Evolutionary conservation across 2,329 filamentous ascomycete genomes (phyloP).

Genomic region (Mycosphaerella sp.): DNA sequence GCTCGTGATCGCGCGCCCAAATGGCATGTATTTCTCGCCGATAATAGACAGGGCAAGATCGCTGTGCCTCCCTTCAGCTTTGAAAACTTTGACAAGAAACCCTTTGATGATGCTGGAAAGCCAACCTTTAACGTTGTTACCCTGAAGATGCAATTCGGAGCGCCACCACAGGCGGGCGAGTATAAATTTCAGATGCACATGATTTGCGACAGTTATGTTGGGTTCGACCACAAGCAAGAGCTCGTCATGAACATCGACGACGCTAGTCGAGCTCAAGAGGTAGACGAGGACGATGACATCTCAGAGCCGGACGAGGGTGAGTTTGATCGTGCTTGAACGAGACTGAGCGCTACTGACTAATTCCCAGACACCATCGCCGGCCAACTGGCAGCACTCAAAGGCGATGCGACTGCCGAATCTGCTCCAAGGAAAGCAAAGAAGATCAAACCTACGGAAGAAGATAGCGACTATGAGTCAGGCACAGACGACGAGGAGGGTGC

Average conservation of each 20-base stretch:
- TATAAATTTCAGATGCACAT: constrained; percentile 95
- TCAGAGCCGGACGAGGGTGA: constrained; percentile 96
- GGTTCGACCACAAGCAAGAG: constrained; percentile 87
- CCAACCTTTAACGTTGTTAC: constrained; percentile 95
- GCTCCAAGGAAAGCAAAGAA: constrained; percentile 19
- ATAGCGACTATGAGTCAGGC: constrained; percentile 36
- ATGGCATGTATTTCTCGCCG: constrained; percentile 93
- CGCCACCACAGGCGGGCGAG: constrained; percentile 82
- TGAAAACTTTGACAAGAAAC: constrained; percentile 80
- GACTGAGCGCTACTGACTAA: constrained; percentile 15
- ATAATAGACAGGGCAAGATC: constrained; percentile 91
- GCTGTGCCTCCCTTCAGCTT: constrained; percentile 97
- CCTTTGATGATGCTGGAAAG: constrained; percentile 68
- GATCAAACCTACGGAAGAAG: constrained; percentile 30
- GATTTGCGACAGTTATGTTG: constrained; percentile 90
- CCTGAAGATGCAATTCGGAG: constrained; percentile 93
- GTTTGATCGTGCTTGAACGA: constrained; percentile 32
- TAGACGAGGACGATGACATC: constrained; percentile 76
- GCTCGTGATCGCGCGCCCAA: constrained; percentile 80
- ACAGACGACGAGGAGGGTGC: constrained; percentile 37
- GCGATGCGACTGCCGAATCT: constrained; percentile 28
- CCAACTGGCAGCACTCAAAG: constrained; percentile 36
- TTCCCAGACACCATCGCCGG: constrained; percentile 35
- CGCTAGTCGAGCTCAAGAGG: constrained; percentile 71
- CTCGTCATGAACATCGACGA: constrained; percentile 87